These are phyloP conservation scores for Hymenoscyphus infarciens DNA, from an alignment of 2,329 filamentous ascomycete species.

Conservation along the genomic window DNA sequence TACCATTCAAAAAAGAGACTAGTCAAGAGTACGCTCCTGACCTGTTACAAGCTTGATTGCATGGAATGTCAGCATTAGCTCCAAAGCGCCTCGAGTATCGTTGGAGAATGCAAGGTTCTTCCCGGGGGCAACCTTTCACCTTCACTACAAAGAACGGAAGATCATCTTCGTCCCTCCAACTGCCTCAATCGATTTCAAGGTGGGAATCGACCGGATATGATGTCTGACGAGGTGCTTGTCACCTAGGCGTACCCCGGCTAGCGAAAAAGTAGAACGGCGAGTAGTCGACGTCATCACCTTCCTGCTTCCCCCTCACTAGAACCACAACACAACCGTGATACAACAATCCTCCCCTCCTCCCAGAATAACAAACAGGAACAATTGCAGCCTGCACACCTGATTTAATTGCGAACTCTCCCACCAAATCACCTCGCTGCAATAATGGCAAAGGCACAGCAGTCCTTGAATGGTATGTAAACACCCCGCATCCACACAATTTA, in stretches of 20 bases:
- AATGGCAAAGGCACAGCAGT: conserved; percentile 8
- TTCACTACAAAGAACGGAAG: no score
- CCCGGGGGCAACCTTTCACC: no score
- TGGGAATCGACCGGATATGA: no score
- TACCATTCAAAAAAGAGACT: no score
- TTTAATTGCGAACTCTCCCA: not conserved
- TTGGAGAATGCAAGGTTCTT: no score
- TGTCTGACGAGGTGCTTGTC: not conserved
- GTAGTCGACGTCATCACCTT: conserved; percentile 1
- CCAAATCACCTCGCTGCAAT: not conserved
- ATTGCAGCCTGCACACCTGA: not conserved
- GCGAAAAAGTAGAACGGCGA: not conserved
- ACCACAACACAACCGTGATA: not conserved
- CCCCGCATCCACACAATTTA: not conserved
- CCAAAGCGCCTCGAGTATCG: no score
- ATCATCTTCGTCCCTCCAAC: no score
- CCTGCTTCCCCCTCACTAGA: not conserved
- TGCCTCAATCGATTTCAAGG: no score
- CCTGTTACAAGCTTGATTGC: no score
- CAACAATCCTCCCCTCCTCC: not conserved
- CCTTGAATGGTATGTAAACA: conserved; percentile 8
- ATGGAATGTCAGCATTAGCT: no score
- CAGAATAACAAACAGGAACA: not conserved
- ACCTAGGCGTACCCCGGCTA: not conserved
- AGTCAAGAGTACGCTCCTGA: no score